phyloP scores from a whole-genome alignment of 176 grass and related monocot genomes.

The Juncus effusus region DNA sequence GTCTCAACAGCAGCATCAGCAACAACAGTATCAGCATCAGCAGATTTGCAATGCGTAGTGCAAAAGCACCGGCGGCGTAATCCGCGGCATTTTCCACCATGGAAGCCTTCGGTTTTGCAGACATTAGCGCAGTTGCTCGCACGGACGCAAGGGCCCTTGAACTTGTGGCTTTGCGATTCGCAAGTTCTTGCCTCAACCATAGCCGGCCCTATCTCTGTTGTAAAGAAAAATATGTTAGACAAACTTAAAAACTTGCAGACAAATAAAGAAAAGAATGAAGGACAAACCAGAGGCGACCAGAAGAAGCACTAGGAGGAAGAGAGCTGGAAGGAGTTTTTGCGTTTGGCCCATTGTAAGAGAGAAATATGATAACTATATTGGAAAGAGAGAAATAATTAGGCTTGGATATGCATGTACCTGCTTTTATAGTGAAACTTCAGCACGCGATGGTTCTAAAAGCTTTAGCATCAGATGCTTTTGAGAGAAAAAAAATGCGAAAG shows the following conservation, averaged over 20 bases:
- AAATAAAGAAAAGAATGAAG: background rate
- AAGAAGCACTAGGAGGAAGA: slow-evolving; percentile 27
- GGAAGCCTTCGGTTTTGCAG: slow-evolving; percentile 74
- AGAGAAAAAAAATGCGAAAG: too few species aligned
- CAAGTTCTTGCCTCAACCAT: slow-evolving; percentile 61
- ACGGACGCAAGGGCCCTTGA: slow-evolving; percentile 53
- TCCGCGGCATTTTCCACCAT: slow-evolving; percentile 46
- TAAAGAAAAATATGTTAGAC: background rate
- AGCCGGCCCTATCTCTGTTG: slow-evolving; percentile 33
- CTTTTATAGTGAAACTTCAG: too few species aligned
- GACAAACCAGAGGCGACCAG: slow-evolving; percentile 29
- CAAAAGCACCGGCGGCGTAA: slow-evolving; percentile 70
- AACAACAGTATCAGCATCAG: background rate
- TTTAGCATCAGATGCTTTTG: too few species aligned
- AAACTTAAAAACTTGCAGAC: background rate
- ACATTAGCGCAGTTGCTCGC: slow-evolving; percentile 53
- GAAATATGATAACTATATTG: background rate
- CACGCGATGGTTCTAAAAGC: background rate
- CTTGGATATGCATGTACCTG: background rate
- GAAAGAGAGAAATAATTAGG: background rate
- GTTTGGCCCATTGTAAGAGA: slow-evolving; percentile 28
- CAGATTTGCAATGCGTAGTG: slow-evolving; percentile 31
- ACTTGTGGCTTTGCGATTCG: slow-evolving; percentile 62
- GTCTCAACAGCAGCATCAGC: too few species aligned
- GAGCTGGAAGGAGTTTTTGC: slow-evolving; percentile 8